Conservation (phyloP, 441 rosid species). For the Eruca vesicaria region DNA sequence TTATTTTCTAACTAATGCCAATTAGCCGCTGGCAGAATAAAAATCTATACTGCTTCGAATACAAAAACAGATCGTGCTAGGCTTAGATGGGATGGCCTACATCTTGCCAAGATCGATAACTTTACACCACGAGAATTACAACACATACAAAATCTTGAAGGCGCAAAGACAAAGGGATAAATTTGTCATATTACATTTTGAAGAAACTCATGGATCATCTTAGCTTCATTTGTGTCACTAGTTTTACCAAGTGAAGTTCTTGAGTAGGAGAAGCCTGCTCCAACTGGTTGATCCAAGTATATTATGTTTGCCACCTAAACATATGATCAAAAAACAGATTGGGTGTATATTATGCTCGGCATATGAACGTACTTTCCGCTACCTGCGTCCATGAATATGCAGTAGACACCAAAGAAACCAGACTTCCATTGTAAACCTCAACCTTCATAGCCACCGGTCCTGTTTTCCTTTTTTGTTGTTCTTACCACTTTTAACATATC, state of each 20-base stretch:
- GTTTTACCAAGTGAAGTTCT: not conserved
- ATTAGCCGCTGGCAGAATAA: not conserved
- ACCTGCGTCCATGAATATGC: conserved; percentile 76
- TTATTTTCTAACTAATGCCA: not conserved
- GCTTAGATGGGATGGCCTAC: not conserved
- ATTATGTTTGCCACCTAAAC: conserved; percentile 41
- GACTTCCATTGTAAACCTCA: conserved; percentile 54
- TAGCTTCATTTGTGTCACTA: not conserved
- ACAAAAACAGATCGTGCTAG: not conserved
- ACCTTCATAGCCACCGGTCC: conserved; percentile 53
- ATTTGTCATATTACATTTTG: not conserved
- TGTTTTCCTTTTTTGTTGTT: conserved; percentile 18
- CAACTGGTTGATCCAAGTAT: conserved; percentile 43
- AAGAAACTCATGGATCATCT: not conserved
- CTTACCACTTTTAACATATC: not conserved
- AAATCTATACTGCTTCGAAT: not conserved
- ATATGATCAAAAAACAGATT: not conserved
- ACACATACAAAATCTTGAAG: not conserved
- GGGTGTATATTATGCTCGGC: conserved; percentile 16
- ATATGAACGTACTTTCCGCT: not conserved
- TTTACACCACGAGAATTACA: too few relatives aligned
- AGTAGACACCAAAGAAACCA: conserved; percentile 50
- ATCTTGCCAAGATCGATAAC: not conserved
- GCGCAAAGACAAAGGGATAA: not conserved
- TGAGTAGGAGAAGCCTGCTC: conserved; percentile 47